These are phyloP conservation scores for Botrytis byssoidea DNA, from an alignment of 2,329 filamentous ascomycete genomes.

Conservation along the genomic window DNA sequence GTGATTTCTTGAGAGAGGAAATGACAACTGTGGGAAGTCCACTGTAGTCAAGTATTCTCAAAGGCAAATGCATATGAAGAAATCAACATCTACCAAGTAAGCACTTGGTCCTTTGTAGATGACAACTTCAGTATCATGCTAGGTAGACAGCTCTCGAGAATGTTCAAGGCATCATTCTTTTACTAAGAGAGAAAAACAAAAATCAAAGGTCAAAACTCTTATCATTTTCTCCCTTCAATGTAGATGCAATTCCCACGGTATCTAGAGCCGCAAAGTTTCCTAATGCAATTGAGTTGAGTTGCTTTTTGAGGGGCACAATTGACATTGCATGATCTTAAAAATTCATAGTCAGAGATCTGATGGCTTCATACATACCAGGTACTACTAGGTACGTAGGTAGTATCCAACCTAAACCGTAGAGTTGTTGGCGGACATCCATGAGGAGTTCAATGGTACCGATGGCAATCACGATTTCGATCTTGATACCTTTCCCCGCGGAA, in stretches of 20 bases:
- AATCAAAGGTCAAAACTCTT: neutral
- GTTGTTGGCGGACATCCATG: neutral
- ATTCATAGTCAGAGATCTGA: neutral
- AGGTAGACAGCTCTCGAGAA: neutral
- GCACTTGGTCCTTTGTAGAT: neutral
- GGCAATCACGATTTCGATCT: neutral
- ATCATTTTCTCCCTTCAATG: neutral
- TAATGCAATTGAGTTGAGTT: neutral
- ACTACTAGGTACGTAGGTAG: neutral
- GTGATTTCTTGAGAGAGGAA: neutral
- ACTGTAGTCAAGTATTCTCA: neutral
- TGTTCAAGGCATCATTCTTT: slow-evolving; percentile 6
- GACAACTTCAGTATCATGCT: neutral
- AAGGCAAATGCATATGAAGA: neutral
- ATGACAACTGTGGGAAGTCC: neutral
- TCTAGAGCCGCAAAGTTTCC: neutral
- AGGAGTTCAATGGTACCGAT: neutral
- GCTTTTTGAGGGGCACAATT: neutral
- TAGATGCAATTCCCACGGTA: neutral
- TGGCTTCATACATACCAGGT: neutral
- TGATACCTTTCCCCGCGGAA: neutral
- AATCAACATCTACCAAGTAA: slow-evolving; percentile 8
- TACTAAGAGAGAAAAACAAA: neutral
- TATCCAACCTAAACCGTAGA: neutral
- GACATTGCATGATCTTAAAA: neutral